Evolutionary conservation across 306 rosid species (phyloP).

Genomic region (Glycine latifolia): DNA sequence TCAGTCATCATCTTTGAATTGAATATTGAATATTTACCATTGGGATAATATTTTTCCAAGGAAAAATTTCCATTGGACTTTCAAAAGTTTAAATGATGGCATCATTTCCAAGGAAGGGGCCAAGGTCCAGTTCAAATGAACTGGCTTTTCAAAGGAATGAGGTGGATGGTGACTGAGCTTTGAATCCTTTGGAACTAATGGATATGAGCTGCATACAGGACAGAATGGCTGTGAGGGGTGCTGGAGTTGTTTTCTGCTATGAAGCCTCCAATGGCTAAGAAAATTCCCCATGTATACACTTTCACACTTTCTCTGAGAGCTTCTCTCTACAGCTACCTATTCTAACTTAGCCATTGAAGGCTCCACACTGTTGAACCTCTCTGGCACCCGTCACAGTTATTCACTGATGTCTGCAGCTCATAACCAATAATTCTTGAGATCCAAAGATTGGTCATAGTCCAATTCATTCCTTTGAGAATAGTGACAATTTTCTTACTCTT

Average conservation of each 20-base stretch:
- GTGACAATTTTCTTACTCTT: slow-evolving; percentile 34
- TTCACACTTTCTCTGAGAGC: not conserved
- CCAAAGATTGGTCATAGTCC: slow-evolving; percentile 35
- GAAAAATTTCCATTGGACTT: slow-evolving; percentile 32
- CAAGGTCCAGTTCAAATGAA: slow-evolving; percentile 41
- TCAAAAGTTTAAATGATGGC: slow-evolving; percentile 26
- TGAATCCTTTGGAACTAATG: slow-evolving; percentile 38
- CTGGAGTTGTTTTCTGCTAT: slow-evolving; percentile 12
- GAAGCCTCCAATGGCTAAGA: slow-evolving; percentile 25
- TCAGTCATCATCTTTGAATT: slow-evolving; percentile 42
- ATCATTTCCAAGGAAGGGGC: slow-evolving; percentile 37
- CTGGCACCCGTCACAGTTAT: not conserved
- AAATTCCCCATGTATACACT: not conserved
- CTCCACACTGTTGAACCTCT: slow-evolving; percentile 12
- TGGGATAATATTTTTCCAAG: slow-evolving; percentile 31
- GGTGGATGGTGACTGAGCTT: slow-evolving; percentile 26
- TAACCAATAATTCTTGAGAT: slow-evolving; percentile 27
- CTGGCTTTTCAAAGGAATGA: slow-evolving; percentile 29
- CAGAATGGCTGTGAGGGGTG: slow-evolving; percentile 28
- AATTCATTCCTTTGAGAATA: slow-evolving; percentile 28
- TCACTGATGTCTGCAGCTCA: slow-evolving; percentile 25
- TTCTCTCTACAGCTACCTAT: slow-evolving; percentile 22
- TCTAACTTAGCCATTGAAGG: slow-evolving; percentile 38
- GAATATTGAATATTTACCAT: slow-evolving; percentile 1
- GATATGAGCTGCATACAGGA: slow-evolving; percentile 29